Conservation (phyloP, 352 stramenopile species). For the Chrysophaeum taylorii region DNA sequence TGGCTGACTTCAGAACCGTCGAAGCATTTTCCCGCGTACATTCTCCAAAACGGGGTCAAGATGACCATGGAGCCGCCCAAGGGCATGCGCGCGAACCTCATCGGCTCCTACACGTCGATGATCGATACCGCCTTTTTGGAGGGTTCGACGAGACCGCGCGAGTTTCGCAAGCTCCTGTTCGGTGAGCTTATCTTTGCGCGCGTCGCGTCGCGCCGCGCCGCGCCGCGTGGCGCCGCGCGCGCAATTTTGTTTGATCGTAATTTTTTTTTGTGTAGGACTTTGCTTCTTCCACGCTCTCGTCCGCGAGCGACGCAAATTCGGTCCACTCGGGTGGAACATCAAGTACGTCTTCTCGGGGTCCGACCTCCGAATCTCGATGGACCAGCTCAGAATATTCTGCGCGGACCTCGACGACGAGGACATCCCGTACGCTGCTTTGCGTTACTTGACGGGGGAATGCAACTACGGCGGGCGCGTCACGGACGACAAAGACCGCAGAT, state of each 20-base stretch:
- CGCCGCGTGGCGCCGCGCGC: slow-evolving; percentile 46
- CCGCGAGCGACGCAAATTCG: slow-evolving; percentile 78
- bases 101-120: slow-evolving; percentile 58
- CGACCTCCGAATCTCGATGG: slow-evolving; percentile 80
- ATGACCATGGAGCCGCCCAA: slow-evolving; percentile 90
- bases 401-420: slow-evolving; percentile 56
- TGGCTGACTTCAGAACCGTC: slow-evolving; percentile 86
- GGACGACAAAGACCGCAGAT: slow-evolving; percentile 84
- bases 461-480: slow-evolving; percentile 88
- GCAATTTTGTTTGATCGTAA: neutral
- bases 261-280: no score
- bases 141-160: slow-evolving; percentile 22
- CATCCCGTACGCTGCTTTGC: slow-evolving; percentile 79
- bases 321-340: slow-evolving; percentile 85
- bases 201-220: slow-evolving; percentile 56
- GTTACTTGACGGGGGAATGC: slow-evolving; percentile 84
- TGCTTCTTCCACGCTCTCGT: slow-evolving; percentile 86
- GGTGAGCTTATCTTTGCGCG: no score
- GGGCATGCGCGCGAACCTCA: slow-evolving; percentile 81
- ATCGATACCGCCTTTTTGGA: slow-evolving; percentile 15
- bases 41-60: slow-evolving; percentile 82
- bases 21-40: slow-evolving; percentile 78
- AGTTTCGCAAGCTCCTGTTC: slow-evolving; percentile 75
- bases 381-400: slow-evolving; percentile 74
- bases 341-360: slow-evolving; percentile 88